These are phyloP conservation scores for Botrytis fabae DNA, from an alignment of 2,329 filamentous ascomycete species.

Conservation along the genomic window DNA sequence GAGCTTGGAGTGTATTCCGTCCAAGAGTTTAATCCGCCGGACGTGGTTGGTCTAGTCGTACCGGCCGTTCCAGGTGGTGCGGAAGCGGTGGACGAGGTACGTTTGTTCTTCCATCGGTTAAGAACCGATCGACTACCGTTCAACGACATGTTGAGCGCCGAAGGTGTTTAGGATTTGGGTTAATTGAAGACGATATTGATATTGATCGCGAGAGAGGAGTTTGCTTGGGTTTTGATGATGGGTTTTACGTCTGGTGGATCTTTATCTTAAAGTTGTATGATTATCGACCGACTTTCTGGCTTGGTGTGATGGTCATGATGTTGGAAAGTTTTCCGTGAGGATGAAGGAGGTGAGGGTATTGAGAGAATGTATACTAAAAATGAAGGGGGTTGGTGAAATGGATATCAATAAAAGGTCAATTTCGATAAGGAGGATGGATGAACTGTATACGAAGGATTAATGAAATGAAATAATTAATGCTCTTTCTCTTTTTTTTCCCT, in stretches of 20 bases:
- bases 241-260: neutral
- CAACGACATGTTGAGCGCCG: slow-evolving; percentile 25
- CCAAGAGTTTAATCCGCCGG: slow-evolving; percentile 21
- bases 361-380: slow-evolving; percentile 13
- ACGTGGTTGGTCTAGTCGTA: slow-evolving; percentile 26
- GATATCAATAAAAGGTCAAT: slow-evolving; percentile 15
- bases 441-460: neutral
- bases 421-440: slow-evolving; percentile 12
- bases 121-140: slow-evolving; percentile 25
- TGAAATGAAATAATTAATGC: slow-evolving; percentile 17
- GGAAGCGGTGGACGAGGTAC: slow-evolving; percentile 25
- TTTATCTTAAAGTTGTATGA: neutral
- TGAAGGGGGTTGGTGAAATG: slow-evolving; percentile 21
- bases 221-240: neutral
- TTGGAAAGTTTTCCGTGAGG: slow-evolving; percentile 14
- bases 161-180: neutral
- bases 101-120: slow-evolving; percentile 32
- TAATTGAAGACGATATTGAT: neutral
- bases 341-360: slow-evolving; percentile 17
- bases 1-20: slow-evolving; percentile 23
- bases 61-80: slow-evolving; percentile 17
- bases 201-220: neutral
- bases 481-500: neutral
- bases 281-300: slow-evolving; percentile 10
- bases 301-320: slow-evolving; percentile 19